phyloP scores from a whole-genome alignment of 2,329 filamentous ascomycete genomes.

The Colletotrichum sp. region DNA sequence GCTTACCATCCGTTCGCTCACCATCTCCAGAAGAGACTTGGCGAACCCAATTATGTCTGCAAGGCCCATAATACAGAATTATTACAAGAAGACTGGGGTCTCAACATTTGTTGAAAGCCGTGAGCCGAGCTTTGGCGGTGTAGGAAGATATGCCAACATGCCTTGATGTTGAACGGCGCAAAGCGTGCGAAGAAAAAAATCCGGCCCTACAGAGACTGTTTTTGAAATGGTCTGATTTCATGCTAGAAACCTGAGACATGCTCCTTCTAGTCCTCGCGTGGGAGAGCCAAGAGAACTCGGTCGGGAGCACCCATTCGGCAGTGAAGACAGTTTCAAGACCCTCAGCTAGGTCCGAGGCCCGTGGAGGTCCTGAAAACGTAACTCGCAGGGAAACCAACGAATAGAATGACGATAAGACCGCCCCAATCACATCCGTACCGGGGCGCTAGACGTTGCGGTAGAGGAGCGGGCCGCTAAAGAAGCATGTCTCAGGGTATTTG shows the following conservation, averaged over 20 bases:
- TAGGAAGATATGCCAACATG: neutral
- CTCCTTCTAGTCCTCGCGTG: neutral
- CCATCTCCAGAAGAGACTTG: neutral
- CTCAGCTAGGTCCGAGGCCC: neutral
- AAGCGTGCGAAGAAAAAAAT: neutral
- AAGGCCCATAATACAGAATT: neutral
- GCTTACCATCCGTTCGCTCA: fast-evolving
- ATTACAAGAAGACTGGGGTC: neutral
- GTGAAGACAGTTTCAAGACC: neutral
- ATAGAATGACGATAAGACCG: neutral
- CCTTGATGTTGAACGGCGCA: neutral
- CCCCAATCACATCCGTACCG: neutral
- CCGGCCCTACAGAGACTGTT: neutral
- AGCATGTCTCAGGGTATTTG: neutral
- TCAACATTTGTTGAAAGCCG: neutral
- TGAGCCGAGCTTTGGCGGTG: neutral
- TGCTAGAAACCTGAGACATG: neutral
- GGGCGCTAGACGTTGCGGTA: neutral
- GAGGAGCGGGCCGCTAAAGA: neutral
- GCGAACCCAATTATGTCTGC: neutral
- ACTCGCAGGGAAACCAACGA: fast-evolving
- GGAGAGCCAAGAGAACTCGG: neutral
- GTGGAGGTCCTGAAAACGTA: neutral
- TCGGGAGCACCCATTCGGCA: neutral
- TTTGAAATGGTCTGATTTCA: neutral